Base-by-base conservation (phyloP, 306 rosid species). In the Quercus alba region DNA sequence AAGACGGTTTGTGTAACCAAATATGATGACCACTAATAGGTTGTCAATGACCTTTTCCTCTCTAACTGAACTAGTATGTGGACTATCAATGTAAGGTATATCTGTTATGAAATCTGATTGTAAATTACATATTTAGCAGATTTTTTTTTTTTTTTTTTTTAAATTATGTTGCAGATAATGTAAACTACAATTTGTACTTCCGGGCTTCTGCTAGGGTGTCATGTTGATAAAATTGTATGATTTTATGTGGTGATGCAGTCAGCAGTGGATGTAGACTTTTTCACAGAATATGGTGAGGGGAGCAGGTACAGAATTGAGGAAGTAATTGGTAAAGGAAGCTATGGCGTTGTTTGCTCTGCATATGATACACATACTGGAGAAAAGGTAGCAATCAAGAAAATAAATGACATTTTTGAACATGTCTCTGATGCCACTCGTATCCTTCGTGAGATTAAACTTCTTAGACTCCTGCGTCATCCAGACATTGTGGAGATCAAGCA, bases 401-500 rank as follows among this genome's bases (percentile, higher is more conserved):
- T 96, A 83, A 96, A 96, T 71, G 99, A 96, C 83, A 96, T 96
- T 83, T 96, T 96, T 81, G 99, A 96, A 81, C 99, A 96, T 75
- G 99, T 96, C 56, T 96, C 99, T 44, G 99, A 96, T 75, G 97
- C 99, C 63, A 96, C 98, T 51, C 97, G 99, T 58, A 96, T 96
- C 75, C 99, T 96, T 84, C 98, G 99, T 0, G 99, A 96, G 97
- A 96, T 93, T 81, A 96, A 96, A 87, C 99, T 96, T 85, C 96
- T 96, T 76, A 89, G 99, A 82, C 97, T 96, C 58, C 87, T 96
- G 51, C 97, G 90, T 10, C 99, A 96, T 84, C 99, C 98, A 1
- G 98, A 96, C 81, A 91, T 96, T 75, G 99, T 96, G 88, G 99
- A 96, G 89, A 96, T 93, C 86, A 96, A 96, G 86, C 99, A 96